Base-by-base conservation (phyloP, 108 stramenopile species). In the Conticribra guillardii region DNA sequence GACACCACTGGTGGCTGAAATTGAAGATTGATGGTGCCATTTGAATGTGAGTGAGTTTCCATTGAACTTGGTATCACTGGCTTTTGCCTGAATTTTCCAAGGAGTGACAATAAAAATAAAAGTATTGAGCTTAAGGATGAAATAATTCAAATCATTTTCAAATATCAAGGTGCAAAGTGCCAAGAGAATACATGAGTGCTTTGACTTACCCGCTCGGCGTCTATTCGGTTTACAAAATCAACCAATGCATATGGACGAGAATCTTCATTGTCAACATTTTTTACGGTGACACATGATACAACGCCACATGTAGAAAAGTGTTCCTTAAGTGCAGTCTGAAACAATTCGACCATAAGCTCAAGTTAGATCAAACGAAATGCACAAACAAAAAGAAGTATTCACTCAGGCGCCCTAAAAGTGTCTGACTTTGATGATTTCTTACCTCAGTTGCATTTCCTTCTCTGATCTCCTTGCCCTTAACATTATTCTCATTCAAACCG, bases 181-280 rank as follows among this genome's bases (percentile, higher is more conserved):
- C 21, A 22, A 18, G 32, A 53, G 14, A n/a, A 52, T 29, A 2
- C 19, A 4, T 28, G 7, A 1, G n/a, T n/a, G n/a, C n/a, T n/a
- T n/a, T n/a, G n/a, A 48, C 68, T 44, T 46, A 69, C 68, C 68
- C 47, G 65, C 48, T 74, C 64, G 2, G 73, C 73, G 58, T 74
- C 73, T 8, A 56, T 19, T 8, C 73, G 63, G 28, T 30, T 74
- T 5, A 55, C 56, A 61, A 65, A 74, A 23, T 46, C 56, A 17
- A 74, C 48, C 32, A 74, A 24, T 24, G 58, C 73, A 23, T 58
- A 47, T 32, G 26, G 7, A 9, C 17, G 0, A 16, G 27, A 4
- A 9, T 66, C 34, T 27, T 65, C 57, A 17, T 0, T 37, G 27
- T 46, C 41, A 3, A 41, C 17, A 41, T 26, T 7, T 65, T 74